Conservation (phyloP, 192 early-diverging fungal species). For the Coemansia reversa region DNA sequence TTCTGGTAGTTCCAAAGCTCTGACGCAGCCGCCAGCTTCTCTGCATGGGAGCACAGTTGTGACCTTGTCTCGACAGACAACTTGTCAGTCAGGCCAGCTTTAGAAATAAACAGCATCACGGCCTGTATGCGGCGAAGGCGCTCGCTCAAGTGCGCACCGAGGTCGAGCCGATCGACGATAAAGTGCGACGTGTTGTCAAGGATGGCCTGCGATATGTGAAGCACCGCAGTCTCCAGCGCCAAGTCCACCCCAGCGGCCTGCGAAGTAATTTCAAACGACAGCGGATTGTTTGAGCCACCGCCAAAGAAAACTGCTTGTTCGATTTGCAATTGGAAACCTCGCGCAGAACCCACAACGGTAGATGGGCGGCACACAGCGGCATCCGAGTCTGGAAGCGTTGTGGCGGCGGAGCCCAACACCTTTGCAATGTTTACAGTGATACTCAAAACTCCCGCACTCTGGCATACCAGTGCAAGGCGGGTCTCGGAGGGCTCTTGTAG, state of each 20-base stretch:
- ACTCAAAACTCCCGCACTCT: slow-evolving; percentile 34
- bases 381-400: not conserved
- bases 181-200: slow-evolving; percentile 45
- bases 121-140: slow-evolving; percentile 32
- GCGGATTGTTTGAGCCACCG: slow-evolving; percentile 21
- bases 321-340: slow-evolving; percentile 27
- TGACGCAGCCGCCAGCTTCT: slow-evolving; percentile 41
- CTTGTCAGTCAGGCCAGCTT: slow-evolving; percentile 18
- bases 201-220: slow-evolving; percentile 40
- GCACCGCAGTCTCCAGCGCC: slow-evolving; percentile 31
- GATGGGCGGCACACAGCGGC: not conserved
- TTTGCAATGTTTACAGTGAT: slow-evolving; percentile 21
- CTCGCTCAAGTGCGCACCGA: slow-evolving; percentile 40
- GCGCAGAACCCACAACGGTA: slow-evolving; percentile 7
- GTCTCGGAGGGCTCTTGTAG: slow-evolving; percentile 12
- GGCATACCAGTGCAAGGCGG: slow-evolving; percentile 28
- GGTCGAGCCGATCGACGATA: slow-evolving; percentile 34
- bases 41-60: slow-evolving; percentile 32
- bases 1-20: slow-evolving; percentile 50
- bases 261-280: slow-evolving; percentile 32
- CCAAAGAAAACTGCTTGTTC: slow-evolving; percentile 55
- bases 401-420: not conserved
- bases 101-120: slow-evolving; percentile 31
- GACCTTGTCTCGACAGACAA: slow-evolving; percentile 15
- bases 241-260: slow-evolving; percentile 14